Conservation (phyloP, 2,329 filamentous ascomycete species). For the Bipolaris oryzae region DNA sequence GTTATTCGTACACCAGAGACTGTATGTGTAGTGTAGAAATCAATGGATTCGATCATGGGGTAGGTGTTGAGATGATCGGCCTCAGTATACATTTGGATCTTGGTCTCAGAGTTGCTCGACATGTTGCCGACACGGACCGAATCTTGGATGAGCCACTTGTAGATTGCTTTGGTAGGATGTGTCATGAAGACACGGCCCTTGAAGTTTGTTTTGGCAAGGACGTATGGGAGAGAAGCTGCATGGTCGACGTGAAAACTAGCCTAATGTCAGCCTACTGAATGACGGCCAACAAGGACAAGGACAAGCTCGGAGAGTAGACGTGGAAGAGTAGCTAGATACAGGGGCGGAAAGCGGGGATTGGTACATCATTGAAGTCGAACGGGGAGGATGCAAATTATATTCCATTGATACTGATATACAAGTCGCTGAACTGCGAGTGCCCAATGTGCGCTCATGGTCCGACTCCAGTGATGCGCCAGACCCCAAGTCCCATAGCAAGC, state of each 20-base stretch:
- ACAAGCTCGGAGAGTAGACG: constrained; percentile 2
- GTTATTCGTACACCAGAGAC: constrained; percentile 97
- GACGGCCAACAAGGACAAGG: constrained; percentile 1
- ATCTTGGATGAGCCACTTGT: constrained; percentile 99
- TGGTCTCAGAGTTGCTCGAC: constrained; percentile 65
- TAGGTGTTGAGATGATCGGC: constrained; percentile 94
- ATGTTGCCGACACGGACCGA: constrained; percentile 86
- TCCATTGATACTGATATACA: constrained; percentile 52
- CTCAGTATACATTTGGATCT: constrained; percentile 83
- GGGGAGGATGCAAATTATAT: constrained; percentile 46
- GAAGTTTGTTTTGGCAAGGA: constrained; percentile 97
- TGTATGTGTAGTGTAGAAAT: constrained; percentile 97
- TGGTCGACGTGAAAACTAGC: constrained; percentile 95
- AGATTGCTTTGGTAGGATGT: constrained; percentile 98
- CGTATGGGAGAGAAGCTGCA: constrained; percentile 97
- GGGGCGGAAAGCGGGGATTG: constrained; percentile 23
- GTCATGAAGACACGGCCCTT: constrained; percentile 98
- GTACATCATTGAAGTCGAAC: constrained; percentile 47
- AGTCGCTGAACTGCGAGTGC: constrained; percentile 29
- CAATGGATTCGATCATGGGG: constrained; percentile 92
- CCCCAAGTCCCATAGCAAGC: constrained; percentile 24
- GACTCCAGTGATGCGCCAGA: constrained; percentile 44
- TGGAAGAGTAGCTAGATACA: constrained; percentile 29
- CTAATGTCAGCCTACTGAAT: constrained; percentile 25
- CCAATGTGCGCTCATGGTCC: constrained; percentile 27